phyloP scores from a whole-genome alignment of 2,329 filamentous ascomycete species.

The Samsoniella hepiali region DNA sequence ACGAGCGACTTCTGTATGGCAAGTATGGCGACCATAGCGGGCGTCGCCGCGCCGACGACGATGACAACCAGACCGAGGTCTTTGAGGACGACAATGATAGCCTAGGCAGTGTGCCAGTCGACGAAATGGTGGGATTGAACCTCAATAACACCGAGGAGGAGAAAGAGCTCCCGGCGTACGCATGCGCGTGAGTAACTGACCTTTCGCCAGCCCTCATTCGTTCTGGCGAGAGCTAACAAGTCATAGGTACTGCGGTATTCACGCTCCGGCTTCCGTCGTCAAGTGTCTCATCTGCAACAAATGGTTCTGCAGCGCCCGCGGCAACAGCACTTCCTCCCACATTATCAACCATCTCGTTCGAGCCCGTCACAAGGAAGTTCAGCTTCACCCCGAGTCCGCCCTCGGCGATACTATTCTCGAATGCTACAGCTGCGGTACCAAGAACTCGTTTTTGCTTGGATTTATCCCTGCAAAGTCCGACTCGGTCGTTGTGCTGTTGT shows the following conservation, averaged over 20 bases:
- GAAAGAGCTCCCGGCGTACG: slow-evolving; percentile 87
- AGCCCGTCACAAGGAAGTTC: slow-evolving; percentile 96
- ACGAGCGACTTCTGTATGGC: slow-evolving; percentile 77
- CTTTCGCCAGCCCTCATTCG: slow-evolving; percentile 8
- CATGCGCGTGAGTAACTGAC: slow-evolving; percentile 74
- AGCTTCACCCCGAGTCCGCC: slow-evolving; percentile 87
- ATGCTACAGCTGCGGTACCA: slow-evolving; percentile 99
- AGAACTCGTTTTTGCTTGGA: slow-evolving; percentile 95
- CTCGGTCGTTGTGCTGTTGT: slow-evolving; percentile 93
- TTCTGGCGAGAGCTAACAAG: slow-evolving; percentile 26
- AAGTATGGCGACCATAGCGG: slow-evolving; percentile 60
- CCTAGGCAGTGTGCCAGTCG: slow-evolving; percentile 75
- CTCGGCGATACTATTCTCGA: slow-evolving; percentile 95
- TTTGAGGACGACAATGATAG: slow-evolving; percentile 75
- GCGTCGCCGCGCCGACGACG: slow-evolving; percentile 75
- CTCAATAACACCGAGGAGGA: slow-evolving; percentile 66
- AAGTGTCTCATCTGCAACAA: slow-evolving; percentile 95
- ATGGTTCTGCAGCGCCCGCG: slow-evolving; percentile 98
- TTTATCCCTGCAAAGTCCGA: slow-evolving; percentile 99
- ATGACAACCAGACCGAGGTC: slow-evolving; percentile 82
- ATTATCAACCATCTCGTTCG: slow-evolving; percentile 98
- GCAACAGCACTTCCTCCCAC: slow-evolving; percentile 94
- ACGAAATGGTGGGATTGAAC: slow-evolving; percentile 65
- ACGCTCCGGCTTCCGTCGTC: slow-evolving; percentile 91
- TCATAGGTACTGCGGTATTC: slow-evolving; percentile 88